Evolutionary conservation across 768 basidiomycete genomes (phyloP).

Genomic region (Calocybe cyanea): DNA sequence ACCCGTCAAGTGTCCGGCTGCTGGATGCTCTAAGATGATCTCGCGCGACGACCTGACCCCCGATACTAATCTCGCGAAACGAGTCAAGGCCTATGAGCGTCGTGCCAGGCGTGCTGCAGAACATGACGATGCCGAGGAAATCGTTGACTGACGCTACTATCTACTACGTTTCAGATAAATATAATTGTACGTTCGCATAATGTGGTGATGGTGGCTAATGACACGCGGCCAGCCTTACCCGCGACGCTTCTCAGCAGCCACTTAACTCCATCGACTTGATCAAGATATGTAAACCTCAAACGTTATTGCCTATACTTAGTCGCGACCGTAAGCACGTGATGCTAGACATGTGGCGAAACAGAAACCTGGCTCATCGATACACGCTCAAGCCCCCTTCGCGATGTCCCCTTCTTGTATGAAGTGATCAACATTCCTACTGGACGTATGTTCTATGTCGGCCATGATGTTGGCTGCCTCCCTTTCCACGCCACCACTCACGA

Average conservation of each 20-base stretch:
- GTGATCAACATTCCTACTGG: constrained; percentile 4
- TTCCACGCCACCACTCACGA: constrained; percentile 8
- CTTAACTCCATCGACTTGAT: not conserved
- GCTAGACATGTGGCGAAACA: constrained; percentile 3
- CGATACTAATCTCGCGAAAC: constrained; percentile 59
- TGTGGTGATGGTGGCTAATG: no score
- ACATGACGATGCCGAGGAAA: constrained; percentile 58
- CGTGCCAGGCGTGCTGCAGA: constrained; percentile 47
- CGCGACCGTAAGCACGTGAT: constrained; percentile 6
- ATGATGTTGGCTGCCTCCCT: constrained; percentile 2
- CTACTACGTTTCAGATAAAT: not conserved
- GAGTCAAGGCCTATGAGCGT: constrained; percentile 55
- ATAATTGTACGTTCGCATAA: not conserved
- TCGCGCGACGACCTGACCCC: constrained; percentile 44
- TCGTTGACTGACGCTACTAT: constrained; percentile 34
- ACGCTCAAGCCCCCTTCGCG: constrained; percentile 1
- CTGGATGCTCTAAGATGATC: constrained; percentile 67
- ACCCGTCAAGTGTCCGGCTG: constrained; percentile 54
- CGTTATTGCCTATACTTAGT: constrained; percentile 8
- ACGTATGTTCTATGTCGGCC: not conserved
- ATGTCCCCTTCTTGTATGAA: constrained; percentile 2
- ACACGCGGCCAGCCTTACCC: not conserved
- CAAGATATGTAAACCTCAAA: not conserved
- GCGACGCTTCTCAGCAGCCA: not conserved
- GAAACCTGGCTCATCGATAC: constrained; percentile 12